A percentile compares a stretch with the other conserved stretches of the same genome.
phyloP scores from a whole-genome alignment of 2,329 filamentous ascomycete species.

The Diaporthe sp. region DNA sequence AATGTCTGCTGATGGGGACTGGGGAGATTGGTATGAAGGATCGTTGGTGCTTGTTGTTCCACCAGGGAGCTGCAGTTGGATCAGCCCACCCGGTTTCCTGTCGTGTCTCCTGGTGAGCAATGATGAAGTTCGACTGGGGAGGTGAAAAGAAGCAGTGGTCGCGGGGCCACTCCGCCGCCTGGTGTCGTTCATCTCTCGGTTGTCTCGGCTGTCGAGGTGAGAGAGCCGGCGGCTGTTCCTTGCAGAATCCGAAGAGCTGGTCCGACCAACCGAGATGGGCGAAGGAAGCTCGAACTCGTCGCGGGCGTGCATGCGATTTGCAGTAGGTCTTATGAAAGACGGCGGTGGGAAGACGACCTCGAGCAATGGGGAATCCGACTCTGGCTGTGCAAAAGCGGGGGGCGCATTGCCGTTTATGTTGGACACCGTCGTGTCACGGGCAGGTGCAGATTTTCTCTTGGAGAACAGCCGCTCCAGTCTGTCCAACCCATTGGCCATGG shows the following conservation, averaged over 20 bases:
- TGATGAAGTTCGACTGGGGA: slow-evolving; percentile 42
- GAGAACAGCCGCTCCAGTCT: slow-evolving; percentile 66
- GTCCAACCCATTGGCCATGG: slow-evolving; percentile 64
- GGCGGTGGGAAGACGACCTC: slow-evolving; percentile 61
- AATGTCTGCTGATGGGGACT: slow-evolving; percentile 10
- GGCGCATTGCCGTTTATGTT: slow-evolving; percentile 37
- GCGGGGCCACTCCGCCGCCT: slow-evolving; percentile 31
- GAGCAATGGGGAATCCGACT: slow-evolving; percentile 35
- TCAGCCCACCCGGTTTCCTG: slow-evolving; percentile 35
- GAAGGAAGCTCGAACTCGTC: slow-evolving; percentile 53
- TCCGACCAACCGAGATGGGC: slow-evolving; percentile 21
- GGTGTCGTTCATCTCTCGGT: slow-evolving; percentile 31
- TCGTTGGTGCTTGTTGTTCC: slow-evolving; percentile 31
- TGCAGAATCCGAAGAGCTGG: slow-evolving; percentile 33
- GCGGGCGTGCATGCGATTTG: slow-evolving; percentile 65
- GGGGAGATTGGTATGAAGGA: slow-evolving; percentile 3
- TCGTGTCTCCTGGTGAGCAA: slow-evolving; percentile 41
- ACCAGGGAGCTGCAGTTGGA: slow-evolving; percentile 36
- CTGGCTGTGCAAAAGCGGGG: slow-evolving; percentile 22
- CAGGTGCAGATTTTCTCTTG: slow-evolving; percentile 53
- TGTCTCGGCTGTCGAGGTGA: slow-evolving; percentile 26
- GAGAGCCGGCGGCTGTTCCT: slow-evolving; percentile 28
- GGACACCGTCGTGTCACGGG: slow-evolving; percentile 42
- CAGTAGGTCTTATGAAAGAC: slow-evolving; percentile 68
- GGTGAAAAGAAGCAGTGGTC: slow-evolving; percentile 33